Evolutionary conservation across 2,329 filamentous ascomycete genomes (phyloP), one percentile per base, ranked within the genome.

Genomic region (Phoma sp.): DNA sequence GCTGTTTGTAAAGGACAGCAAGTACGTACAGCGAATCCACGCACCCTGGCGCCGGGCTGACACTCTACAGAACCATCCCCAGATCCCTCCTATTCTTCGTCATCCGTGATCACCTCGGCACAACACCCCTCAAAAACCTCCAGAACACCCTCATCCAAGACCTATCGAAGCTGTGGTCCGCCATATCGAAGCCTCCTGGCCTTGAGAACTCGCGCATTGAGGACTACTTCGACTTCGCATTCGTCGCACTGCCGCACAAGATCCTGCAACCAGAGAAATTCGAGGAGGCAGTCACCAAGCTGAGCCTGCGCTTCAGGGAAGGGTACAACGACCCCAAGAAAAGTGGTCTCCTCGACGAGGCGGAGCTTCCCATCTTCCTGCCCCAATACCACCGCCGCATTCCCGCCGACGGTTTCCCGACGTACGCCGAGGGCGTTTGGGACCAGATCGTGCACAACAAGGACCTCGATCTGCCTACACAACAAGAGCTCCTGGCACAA

Each of bases 361-460:
- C 90, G 58, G 82, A 89, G 1, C 85, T 90, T 43, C 91, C 90
- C 4, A 85, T 99, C 4, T 95, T 99, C 73, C 79, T 98, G 38
- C 89, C 95, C 21, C 93, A 97, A 68, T 99, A 99, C 74, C 95
- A 99, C 78, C 85, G 95, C 58, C 85, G 95, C 53, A 99, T 99
- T 61, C 95, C 95, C 10, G 95, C 95, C 9, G 95, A 99, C 75
- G 95, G 95, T n/a, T 95, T 98, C 72, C 91, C 94, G 0, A 84
- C 92, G 56, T 99, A 99, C 68, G 93, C 95, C 0, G 88, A 95
- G 73, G 92, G 93, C 36, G 87, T 99, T 39, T 99, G 95, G 95
- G 93, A 98, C 69, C 94, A 98, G 77, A 99, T 99, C 72, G 93
- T 96, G 67, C 90, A 94, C 81, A 99, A 99, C 83, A 99, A 99